Base-by-base conservation (phyloP, 176 grass and related monocot genomes). In the Zoysia pacifica region DNA sequence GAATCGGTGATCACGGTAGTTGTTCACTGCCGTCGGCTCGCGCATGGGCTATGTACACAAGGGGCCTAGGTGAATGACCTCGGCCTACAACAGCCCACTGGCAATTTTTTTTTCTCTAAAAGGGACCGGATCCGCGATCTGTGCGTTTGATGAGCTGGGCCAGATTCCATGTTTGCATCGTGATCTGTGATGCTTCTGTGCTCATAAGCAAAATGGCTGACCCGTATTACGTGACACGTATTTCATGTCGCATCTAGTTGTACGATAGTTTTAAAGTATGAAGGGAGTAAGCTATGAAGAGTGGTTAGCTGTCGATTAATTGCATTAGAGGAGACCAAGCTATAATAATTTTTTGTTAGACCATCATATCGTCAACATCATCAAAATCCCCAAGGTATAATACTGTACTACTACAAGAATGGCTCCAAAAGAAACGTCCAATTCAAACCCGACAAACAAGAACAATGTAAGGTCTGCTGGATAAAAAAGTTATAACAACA, bases 401-500 rank as follows among this genome's bases (percentile, higher is more conserved):
- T 40, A 40, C 7, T 38, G 63, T 67, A 54, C 56, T 40, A 40
- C 14, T 2, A 3, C 11, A 4, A 45, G 0, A 68, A 69, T 79
- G 39, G 7, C 18, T 79, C 77, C 77, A 79, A 58, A 46, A 11
- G 50, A 79, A 69, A 7, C 40, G 50, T 16, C 65, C 77, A 69
- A 46, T 58, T 56, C 50, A 43, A 42, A 19, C 16, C 3, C 16
- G 15, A 67, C 47, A 52, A 66, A 65, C 37, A 53, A 16, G 49
- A 54, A 38, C 5, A 28, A 28, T 28, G 28, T 28, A 28, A 28
- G 0, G 28, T 28, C 28, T 28, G 28, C 28, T 28, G 28, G 28
- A 28, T 28, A 28, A 28, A 28, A 28, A 28, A 28, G 0, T 28
- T 28, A 28, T 28, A 28, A 28, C 28, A 28, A 0, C 28, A 28